phyloP scores from a whole-genome alignment of 1,284 basidiomycete genomes.

The Chondrostereum purpureum region DNA sequence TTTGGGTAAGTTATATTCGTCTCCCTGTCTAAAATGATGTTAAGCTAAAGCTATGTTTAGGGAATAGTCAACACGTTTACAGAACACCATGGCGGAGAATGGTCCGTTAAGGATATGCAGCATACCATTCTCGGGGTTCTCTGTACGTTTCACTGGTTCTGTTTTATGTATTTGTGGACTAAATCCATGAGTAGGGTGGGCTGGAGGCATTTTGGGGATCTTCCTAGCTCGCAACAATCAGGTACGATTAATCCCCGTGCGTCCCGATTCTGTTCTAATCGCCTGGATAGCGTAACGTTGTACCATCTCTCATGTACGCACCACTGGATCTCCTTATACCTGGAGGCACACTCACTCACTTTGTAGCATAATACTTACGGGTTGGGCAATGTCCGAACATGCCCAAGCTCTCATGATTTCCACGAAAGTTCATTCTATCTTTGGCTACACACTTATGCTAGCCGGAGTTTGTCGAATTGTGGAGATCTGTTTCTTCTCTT shows the following conservation, averaged over 20 bases:
- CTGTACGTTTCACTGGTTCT: constrained; percentile 32
- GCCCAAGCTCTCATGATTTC: constrained; percentile 81
- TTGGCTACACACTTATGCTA: constrained; percentile 82
- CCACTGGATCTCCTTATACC: constrained; percentile 2
- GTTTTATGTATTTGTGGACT: constrained; percentile 4
- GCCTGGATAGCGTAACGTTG: constrained; percentile 76
- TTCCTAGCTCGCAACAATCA: constrained; percentile 81
- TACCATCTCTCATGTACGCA: constrained; percentile 77
- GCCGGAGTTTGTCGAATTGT: constrained; percentile 80
- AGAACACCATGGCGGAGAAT: constrained; percentile 73
- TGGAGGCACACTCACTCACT: too few species aligned
- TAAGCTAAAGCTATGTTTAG: constrained; percentile 16
- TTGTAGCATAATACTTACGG: constrained; percentile 77
- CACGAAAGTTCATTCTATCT: constrained; percentile 78
- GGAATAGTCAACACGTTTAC: constrained; percentile 85
- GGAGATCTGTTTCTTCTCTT: constrained; percentile 78
- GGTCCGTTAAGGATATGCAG: constrained; percentile 94
- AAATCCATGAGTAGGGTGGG: constrained; percentile 63
- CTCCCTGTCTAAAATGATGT: too few species aligned
- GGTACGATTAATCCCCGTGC: constrained; percentile 23
- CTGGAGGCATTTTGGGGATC: constrained; percentile 84
- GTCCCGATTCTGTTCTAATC: too few species aligned
- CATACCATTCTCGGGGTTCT: constrained; percentile 72
- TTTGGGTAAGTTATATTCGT: constrained; percentile 77
- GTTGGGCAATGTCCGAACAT: constrained; percentile 94